A percentile compares a stretch with the other conserved stretches of the same genome.
phyloP scores from a whole-genome alignment of 352 stramenopile genomes.

The Phytophthora macrochlamydospora region DNA sequence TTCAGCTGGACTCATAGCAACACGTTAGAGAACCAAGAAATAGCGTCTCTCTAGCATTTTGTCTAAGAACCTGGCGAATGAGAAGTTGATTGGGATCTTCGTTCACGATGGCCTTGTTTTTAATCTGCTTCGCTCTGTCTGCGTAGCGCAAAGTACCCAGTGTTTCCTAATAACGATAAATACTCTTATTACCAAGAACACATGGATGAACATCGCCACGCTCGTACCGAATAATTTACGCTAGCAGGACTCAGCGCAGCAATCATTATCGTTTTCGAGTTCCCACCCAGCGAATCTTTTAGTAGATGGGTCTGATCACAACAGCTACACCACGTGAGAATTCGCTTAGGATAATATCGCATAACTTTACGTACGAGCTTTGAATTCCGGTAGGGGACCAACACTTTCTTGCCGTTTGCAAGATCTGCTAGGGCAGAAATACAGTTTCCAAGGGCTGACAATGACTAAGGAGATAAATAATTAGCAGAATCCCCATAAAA shows the following conservation, averaged over 20 bases:
- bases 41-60: too few species aligned
- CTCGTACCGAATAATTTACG: conserved; percentile 82
- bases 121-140: conserved; percentile 92
- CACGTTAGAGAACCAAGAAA: background rate
- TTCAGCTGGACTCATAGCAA: conserved; percentile 50
- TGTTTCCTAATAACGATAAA: conserved; percentile 70
- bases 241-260: conserved; percentile 86
- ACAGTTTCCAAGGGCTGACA: conserved; percentile 92
- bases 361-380: conserved; percentile 73
- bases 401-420: conserved; percentile 83
- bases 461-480: conserved; percentile 45
- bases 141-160: conserved; percentile 91
- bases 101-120: conserved; percentile 93
- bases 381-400: conserved; percentile 93
- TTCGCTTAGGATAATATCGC: too few species aligned
- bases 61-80: conserved; percentile 63
- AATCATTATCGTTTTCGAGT: conserved; percentile 93
- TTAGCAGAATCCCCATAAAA: conserved; percentile 5
- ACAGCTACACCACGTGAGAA: too few species aligned
- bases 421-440: conserved; percentile 91
- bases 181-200: background rate
- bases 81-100: conserved; percentile 91
- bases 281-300: conserved; percentile 86
- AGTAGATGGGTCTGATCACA: conserved; percentile 74
- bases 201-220: background rate